A percentile compares a stretch with the other conserved stretches of the same genome.
Evolutionary conservation across 441 rosid species (phyloP).

Genomic region (Adansonia grandidieri): DNA sequence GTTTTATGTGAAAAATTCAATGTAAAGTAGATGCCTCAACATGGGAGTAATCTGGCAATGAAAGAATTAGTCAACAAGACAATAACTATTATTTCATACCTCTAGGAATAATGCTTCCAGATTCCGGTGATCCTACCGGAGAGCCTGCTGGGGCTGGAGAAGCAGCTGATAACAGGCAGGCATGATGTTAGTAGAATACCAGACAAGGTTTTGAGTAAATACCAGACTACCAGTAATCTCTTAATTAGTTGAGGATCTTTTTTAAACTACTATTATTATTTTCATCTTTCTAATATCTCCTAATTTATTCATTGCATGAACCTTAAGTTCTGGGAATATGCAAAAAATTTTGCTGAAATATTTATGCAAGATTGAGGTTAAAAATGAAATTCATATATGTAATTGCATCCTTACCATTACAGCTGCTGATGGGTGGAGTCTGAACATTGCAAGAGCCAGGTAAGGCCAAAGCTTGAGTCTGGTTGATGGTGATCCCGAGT

Average conservation of each 20-base stretch:
- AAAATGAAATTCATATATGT: background rate
- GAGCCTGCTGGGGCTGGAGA: conserved; percentile 66
- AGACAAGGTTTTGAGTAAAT: too few species aligned
- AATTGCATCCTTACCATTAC: conserved; percentile 57
- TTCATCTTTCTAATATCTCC: background rate
- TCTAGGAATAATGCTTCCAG: conserved; percentile 52
- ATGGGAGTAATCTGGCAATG: too few species aligned
- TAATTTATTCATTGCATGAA: background rate
- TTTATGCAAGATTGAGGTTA: conserved; percentile 16
- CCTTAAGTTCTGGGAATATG: background rate
- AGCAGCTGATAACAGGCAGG: conserved; percentile 41
- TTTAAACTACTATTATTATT: background rate
- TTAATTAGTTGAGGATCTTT: background rate
- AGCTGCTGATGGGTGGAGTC: conserved; percentile 74
- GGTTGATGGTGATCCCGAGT: conserved; percentile 71
- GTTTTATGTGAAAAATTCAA: too few species aligned
- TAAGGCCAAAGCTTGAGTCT: conserved; percentile 74
- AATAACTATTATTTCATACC: conserved; percentile 39
- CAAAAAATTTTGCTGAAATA: background rate
- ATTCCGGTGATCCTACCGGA: conserved; percentile 65
- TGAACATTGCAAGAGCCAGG: conserved; percentile 82
- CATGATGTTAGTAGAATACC: background rate
- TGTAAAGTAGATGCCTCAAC: too few species aligned
- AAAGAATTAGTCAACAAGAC: too few species aligned
- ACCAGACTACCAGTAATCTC: too few species aligned